Evolutionary conservation across 257 asterid species (phyloP).

Genomic region (Salvia miltiorrhiza): DNA sequence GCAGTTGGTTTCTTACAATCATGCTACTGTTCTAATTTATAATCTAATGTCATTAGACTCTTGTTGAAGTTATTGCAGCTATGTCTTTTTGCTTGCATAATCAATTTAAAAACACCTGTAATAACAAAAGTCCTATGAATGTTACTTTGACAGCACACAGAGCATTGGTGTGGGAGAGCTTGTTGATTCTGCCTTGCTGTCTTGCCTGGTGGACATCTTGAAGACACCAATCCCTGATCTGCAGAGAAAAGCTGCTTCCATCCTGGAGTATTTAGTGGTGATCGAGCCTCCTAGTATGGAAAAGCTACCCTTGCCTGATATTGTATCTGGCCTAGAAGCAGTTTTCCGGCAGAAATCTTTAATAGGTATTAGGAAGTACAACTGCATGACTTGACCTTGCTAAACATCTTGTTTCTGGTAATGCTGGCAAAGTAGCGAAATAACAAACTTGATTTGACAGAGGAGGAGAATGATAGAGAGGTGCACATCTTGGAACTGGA

Average conservation of each 20-base stretch:
- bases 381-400: background rate
- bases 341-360: slow-evolving; percentile 56
- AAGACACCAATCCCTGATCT: slow-evolving; percentile 53
- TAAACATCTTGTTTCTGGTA: background rate
- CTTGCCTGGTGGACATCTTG: slow-evolving; percentile 60
- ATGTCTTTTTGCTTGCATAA: background rate
- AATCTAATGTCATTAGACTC: no score
- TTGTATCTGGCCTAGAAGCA: slow-evolving; percentile 61
- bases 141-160: slow-evolving; percentile 40
- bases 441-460: slow-evolving; percentile 20
- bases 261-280: slow-evolving; percentile 54
- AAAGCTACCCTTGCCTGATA: slow-evolving; percentile 41
- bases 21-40: background rate
- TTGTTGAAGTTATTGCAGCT: background rate
- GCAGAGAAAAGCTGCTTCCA: slow-evolving; percentile 76
- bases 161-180: slow-evolving; percentile 32
- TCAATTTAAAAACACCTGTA: background rate
- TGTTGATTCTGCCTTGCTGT: slow-evolving; percentile 48
- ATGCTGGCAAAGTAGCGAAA: background rate
- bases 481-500: slow-evolving; percentile 50
- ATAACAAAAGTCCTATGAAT: slow-evolving; percentile 1
- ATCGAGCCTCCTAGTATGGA: slow-evolving; percentile 35
- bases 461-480: slow-evolving; percentile 34
- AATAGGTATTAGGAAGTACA: no score
- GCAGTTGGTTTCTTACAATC: background rate